Base-by-base conservation (phyloP, 163 green algal genomes). In the Chlorella variabilis region DNA sequence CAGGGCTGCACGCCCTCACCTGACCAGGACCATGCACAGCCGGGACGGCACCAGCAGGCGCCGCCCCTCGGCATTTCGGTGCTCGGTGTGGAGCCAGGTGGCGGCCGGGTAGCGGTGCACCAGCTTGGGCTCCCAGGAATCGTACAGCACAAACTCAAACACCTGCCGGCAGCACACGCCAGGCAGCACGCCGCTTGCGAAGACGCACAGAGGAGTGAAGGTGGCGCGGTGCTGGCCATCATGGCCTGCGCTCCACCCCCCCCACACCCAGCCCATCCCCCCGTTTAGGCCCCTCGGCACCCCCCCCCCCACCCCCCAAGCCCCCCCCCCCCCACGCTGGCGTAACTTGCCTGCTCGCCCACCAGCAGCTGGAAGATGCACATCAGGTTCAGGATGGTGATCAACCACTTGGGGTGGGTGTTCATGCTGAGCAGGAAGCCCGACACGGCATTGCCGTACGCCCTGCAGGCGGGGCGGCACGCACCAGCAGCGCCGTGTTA, bases 361-460 rank as follows among this genome's bases (percentile, higher is more conserved):
- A 71, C 65, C 36, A 71, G 65, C 36, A 71, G 34, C 65, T 71
- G 65, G 1, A 33, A 45, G 1, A 71, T 36, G 13, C 7, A 33
- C 65, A 71, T 71, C 5, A 70, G 31, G 62, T 70, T 70, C 6
- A n/a, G 20, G 59, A 39, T 20, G 36, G 36, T 71, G 65, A 76
- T 39, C 27, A 76, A n/a, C 42, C 68, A 59, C 1, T 27, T 61
- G 11, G 68, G 68, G 41, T 76, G 42, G 42, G 41, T 61, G n/a
- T 13, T 45, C 41, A 31, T 25, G 3, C 4, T 17, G 17, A 76
- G 68, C 68, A 76, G n/a, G 42, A 76, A 76, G n/a, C 68, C 41
- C 3, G 15, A 27, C 15, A 61, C 68, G 7, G 68, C 4, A 41
- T 42, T 62, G 68, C 68, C 68, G 23, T 42, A 76, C 1, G 41